These are phyloP conservation scores for Fusarium liriodendri DNA, from an alignment of 2,329 filamentous ascomycete genomes.

Conservation along the genomic window DNA sequence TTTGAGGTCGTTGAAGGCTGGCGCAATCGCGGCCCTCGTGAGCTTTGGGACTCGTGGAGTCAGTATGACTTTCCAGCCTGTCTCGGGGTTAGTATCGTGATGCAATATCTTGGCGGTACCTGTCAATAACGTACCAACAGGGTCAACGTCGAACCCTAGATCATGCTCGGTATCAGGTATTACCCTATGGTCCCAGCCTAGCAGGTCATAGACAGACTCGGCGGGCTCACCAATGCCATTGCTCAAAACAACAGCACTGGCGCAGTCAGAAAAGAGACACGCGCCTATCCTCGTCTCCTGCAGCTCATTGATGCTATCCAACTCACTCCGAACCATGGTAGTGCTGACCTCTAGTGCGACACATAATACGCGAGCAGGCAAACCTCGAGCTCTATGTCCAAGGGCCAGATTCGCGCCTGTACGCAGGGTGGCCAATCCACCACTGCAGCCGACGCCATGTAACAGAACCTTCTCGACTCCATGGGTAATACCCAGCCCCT, in stretches of 20 bases:
- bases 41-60: conserved; percentile 70
- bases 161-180: conserved; percentile 71
- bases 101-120: not conserved
- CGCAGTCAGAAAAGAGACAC: conserved; percentile 77
- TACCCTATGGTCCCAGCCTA: conserved; percentile 73
- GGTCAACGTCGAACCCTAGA: conserved; percentile 74
- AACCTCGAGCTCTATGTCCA: conserved; percentile 68
- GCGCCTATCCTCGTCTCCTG: conserved; percentile 74
- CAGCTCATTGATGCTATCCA: conserved; percentile 69
- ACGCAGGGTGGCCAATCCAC: conserved; percentile 70
- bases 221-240: conserved; percentile 67
- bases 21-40: conserved; percentile 61
- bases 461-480: conserved; percentile 73
- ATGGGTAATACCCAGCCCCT: conserved; percentile 66
- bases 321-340: conserved; percentile 71
- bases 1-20: conserved; percentile 67
- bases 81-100: conserved; percentile 25
- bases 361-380: conserved; percentile 72
- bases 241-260: conserved; percentile 72
- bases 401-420: conserved; percentile 75
- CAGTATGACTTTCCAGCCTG: conserved; percentile 75
- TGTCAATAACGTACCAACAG: conserved; percentile 58
- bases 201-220: conserved; percentile 66
- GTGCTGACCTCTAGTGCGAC: conserved; percentile 73
- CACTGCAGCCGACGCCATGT: conserved; percentile 74